Conservation (phyloP, 2,329 filamentous ascomycete species). For the Cryphonectria radicalis region DNA sequence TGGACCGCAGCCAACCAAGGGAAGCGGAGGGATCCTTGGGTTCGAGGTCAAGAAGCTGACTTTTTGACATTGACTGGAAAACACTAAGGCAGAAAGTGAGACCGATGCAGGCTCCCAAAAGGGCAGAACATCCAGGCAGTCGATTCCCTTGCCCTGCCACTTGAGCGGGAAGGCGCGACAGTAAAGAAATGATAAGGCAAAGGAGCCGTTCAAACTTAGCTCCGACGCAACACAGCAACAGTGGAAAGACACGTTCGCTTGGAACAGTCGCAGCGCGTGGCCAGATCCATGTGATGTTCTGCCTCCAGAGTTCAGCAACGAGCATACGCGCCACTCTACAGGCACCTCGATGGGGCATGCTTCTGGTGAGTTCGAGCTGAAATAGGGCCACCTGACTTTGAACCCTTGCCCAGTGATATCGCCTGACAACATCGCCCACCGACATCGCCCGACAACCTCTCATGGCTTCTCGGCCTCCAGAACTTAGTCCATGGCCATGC, state of each 20-base stretch:
- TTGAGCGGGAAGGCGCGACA: constrained; percentile 1
- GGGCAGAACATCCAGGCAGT: neutral
- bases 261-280: neutral
- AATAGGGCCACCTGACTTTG: neutral
- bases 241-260: neutral
- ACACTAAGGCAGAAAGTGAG: neutral
- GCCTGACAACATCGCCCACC: neutral
- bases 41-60: neutral
- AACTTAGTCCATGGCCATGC: neutral
- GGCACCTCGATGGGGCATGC: neutral
- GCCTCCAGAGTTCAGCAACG: neutral
- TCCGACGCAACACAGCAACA: neutral
- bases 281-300: neutral
- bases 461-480: neutral
- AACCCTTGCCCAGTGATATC: neutral
- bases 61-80: neutral
- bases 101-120: neutral
- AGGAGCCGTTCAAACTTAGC: neutral
- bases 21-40: neutral
- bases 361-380: neutral
- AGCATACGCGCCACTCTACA: no score
- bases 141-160: neutral
- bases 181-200: neutral
- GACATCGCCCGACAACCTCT: neutral
- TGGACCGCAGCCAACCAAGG: neutral